phyloP scores from a whole-genome alignment of 2,329 filamentous ascomycete species.

The Penicillium sp. region DNA sequence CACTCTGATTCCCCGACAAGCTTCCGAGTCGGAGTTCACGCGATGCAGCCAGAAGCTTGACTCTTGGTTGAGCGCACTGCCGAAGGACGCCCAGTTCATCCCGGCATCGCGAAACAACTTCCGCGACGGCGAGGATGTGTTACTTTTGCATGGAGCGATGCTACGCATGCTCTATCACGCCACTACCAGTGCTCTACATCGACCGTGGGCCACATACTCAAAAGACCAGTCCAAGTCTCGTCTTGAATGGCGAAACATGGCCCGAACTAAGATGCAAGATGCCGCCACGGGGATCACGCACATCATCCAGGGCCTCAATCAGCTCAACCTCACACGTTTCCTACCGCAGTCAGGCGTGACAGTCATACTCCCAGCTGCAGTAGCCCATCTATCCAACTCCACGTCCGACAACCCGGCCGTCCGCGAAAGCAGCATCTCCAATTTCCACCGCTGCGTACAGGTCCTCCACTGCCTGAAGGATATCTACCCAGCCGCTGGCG shows the following conservation, averaged over 20 bases:
- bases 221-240: slow-evolving; percentile 49
- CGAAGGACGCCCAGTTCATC: slow-evolving; percentile 71
- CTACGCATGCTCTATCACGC: slow-evolving; percentile 91
- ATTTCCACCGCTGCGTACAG: slow-evolving; percentile 83
- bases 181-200: slow-evolving; percentile 84
- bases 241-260: slow-evolving; percentile 70
- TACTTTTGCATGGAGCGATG: slow-evolving; percentile 75
- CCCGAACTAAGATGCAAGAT: slow-evolving; percentile 78
- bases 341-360: slow-evolving; percentile 86
- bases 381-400: slow-evolving; percentile 86
- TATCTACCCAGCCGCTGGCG: slow-evolving; percentile 85
- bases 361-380: slow-evolving; percentile 83
- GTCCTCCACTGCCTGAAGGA: slow-evolving; percentile 83
- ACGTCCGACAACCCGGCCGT: slow-evolving; percentile 75
- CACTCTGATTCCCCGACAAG: slow-evolving; percentile 84
- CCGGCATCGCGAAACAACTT: slow-evolving; percentile 66
- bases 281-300: slow-evolving; percentile 80
- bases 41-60: slow-evolving; percentile 76
- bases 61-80: slow-evolving; percentile 73
- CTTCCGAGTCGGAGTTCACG: slow-evolving; percentile 76
- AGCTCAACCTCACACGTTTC: slow-evolving; percentile 72
- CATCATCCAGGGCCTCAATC: slow-evolving; percentile 75
- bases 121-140: slow-evolving; percentile 53
- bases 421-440: slow-evolving; percentile 71
- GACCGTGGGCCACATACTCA: slow-evolving; percentile 75